Conservation (phyloP, 768 basidiomycete genomes). For the Mycena amicta region DNA sequence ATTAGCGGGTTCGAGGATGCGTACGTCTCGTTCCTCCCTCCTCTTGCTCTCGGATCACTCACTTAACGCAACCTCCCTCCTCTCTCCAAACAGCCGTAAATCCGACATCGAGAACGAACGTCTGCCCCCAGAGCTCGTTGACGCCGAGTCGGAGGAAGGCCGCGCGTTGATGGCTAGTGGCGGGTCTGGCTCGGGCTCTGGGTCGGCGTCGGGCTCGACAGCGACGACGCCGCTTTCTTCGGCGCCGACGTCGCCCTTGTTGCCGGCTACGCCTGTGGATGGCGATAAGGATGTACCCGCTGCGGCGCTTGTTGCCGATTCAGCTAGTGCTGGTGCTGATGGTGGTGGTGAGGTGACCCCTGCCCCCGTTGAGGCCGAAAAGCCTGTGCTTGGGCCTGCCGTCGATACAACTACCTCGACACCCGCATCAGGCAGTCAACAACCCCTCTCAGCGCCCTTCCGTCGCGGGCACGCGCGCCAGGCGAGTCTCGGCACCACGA, state of each 20-base stretch:
- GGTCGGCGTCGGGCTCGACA: slow-evolving; percentile 40
- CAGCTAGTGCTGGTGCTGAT: not conserved
- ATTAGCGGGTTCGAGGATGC: slow-evolving; percentile 95
- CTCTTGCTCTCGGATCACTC: not conserved
- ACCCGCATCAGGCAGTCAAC: too few relatives aligned
- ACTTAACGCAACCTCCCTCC: not conserved
- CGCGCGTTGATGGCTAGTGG: slow-evolving; percentile 58
- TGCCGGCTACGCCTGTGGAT: slow-evolving; percentile 32
- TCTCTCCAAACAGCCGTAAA: slow-evolving; percentile 64
- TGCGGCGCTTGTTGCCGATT: not conserved
- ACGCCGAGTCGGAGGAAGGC: slow-evolving; percentile 73
- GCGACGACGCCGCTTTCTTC: slow-evolving; percentile 44
- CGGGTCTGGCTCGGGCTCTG: too few relatives aligned
- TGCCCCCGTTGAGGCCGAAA: too few relatives aligned
- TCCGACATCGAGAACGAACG: slow-evolving; percentile 99
- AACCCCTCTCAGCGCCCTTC: slow-evolving; percentile 45
- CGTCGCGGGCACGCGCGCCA: slow-evolving; percentile 74
- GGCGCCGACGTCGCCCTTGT: slow-evolving; percentile 38
- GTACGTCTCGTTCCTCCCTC: slow-evolving; percentile 51
- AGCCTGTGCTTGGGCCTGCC: too few relatives aligned
- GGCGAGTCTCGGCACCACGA: slow-evolving; percentile 90
- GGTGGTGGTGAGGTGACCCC: too few relatives aligned
- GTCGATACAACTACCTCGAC: too few relatives aligned
- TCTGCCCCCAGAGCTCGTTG: slow-evolving; percentile 91
- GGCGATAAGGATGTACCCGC: slow-evolving; percentile 16